These are phyloP conservation scores for Vanderwaltozyma verrucispora DNA, from an alignment of 805 yeast species.

Conservation along the genomic window DNA sequence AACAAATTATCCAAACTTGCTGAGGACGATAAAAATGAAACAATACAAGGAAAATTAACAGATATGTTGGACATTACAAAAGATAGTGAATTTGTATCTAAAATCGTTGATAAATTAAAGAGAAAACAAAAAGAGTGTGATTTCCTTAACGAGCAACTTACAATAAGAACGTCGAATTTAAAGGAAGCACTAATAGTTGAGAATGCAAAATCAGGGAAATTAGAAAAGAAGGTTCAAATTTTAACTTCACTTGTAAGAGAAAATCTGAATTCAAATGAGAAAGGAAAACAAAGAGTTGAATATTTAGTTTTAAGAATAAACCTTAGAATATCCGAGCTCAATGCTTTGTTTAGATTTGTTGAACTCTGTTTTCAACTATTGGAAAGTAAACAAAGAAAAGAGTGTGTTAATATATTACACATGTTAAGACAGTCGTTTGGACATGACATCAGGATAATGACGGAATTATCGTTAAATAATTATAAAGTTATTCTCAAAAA, in stretches of 20 bases:
- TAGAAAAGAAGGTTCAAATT: too few relatives aligned
- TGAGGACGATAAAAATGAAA: background rate
- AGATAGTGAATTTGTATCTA: background rate
- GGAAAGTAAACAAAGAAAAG: too few relatives aligned
- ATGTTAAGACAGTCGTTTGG: too few relatives aligned
- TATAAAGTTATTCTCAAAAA: too few relatives aligned
- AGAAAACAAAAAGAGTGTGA: background rate
- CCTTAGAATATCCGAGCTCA: too few relatives aligned
- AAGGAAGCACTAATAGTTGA: background rate
- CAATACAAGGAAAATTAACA: background rate
- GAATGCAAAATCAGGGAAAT: background rate
- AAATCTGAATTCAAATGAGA: background rate
- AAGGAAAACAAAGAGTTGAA: background rate
- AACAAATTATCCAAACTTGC: too few relatives aligned
- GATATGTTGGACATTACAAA: background rate
- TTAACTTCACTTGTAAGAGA: background rate
- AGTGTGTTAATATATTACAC: too few relatives aligned
- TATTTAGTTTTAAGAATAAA: too few relatives aligned
- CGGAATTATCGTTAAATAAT: too few relatives aligned
- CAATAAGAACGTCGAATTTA: background rate
- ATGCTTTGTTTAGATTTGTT: too few relatives aligned
- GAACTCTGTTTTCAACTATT: too few relatives aligned
- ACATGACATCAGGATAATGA: too few relatives aligned
- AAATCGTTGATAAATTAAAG: background rate
- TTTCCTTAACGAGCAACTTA: background rate